Evolutionary conservation across 2,329 filamentous ascomycete species (phyloP), one percentile per base, ranked within the genome.

Genomic region (Fusarium hainanense): DNA sequence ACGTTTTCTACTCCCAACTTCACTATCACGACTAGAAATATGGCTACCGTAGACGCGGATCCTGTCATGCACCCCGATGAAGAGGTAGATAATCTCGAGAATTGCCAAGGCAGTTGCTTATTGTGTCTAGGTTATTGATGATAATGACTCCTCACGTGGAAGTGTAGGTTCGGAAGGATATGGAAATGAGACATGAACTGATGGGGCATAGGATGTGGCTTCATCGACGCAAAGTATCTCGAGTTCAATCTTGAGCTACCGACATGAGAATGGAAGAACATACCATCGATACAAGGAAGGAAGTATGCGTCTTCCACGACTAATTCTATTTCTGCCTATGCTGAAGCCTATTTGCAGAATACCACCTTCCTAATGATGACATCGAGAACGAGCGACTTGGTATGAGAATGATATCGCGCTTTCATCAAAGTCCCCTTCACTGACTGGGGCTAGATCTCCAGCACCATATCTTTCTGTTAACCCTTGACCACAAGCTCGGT

Each of bases 281-380:
- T 66, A 66, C 3, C 63, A 67, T 10, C 37, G 59, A 5, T 68
- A 52, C 11, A 62, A 59, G 20, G 66, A 69, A 14, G 66, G 66
- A 18, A 65, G 66, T 69, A 18, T 5, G 66, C 34, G n/a, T n/a
- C n/a, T n/a, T n/a, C n/a, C n/a, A n/a, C n/a, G n/a, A n/a, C n/a
- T n/a, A n/a, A n/a, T n/a, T n/a, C n/a, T n/a, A n/a, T n/a, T n/a
- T n/a, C n/a, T n/a, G n/a, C n/a, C n/a, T n/a, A n/a, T 4, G 3
- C 32, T 50, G 6, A 63, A n/a, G 1, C 0, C 9, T 21, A 2
- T 0, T 7, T 2, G 14, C 2, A 68, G 66, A 68, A 51, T 69
- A 69, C 10, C 42, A 55, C 5, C 54, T 69, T 2, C 66, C 65
- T 0, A 68, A 69, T 13, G 66, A 69, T 8, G 65, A 61, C 1